phyloP scores from a whole-genome alignment of 306 rosid species.

The Lagenaria siceraria region DNA sequence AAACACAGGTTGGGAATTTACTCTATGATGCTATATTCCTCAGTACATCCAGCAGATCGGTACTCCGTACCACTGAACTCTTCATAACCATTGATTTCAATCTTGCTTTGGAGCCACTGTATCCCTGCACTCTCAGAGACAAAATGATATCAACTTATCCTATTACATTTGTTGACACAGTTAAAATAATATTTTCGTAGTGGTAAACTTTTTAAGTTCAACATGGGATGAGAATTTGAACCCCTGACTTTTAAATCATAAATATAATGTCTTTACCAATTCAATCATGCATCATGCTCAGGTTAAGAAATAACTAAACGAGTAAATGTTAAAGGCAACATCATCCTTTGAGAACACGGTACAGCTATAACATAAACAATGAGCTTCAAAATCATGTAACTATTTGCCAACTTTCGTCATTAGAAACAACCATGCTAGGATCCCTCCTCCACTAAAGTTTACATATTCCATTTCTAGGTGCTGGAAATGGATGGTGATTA shows the following conservation, averaged over 20 bases:
- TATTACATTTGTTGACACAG: too few species aligned
- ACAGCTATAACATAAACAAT: background rate
- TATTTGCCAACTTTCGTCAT: background rate
- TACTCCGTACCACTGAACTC: slow-evolving; percentile 81
- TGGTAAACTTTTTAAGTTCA: too few species aligned
- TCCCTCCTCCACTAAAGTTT: background rate
- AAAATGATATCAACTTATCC: background rate
- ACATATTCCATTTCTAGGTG: background rate
- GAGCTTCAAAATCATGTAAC: background rate
- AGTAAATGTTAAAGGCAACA: background rate
- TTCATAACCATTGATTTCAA: slow-evolving; percentile 75
- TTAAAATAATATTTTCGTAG: too few species aligned
- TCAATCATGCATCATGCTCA: too few species aligned
- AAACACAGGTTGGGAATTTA: slow-evolving; percentile 21
- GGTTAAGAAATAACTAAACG: too few species aligned
- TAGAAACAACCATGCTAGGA: background rate
- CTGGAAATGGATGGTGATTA: background rate
- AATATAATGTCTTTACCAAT: too few species aligned
- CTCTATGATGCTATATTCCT: slow-evolving; percentile 67
- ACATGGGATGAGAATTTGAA: too few species aligned
- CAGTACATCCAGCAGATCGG: slow-evolving; percentile 90
- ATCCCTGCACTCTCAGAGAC: slow-evolving; percentile 31
- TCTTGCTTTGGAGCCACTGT: slow-evolving; percentile 85
- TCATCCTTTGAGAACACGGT: background rate
- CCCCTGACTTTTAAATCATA: too few species aligned